Conservation (phyloP, 179 eudicot species). For the Spergularia azorica region DNA sequence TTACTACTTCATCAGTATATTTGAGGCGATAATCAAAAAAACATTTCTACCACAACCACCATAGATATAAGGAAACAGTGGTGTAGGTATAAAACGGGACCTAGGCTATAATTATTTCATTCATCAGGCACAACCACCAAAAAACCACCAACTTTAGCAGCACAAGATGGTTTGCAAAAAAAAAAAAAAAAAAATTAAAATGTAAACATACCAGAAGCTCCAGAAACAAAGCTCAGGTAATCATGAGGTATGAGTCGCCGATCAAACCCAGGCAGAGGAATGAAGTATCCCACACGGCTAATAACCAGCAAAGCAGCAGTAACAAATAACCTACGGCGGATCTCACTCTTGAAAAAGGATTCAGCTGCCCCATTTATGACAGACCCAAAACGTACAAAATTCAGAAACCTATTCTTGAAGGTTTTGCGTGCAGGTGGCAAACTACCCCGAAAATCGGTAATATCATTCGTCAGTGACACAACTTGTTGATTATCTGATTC, state of each 20-base stretch:
- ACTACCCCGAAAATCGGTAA: constrained; percentile 16
- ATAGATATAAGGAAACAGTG: background rate
- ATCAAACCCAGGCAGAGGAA: constrained; percentile 96
- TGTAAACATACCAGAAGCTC: constrained; percentile 71
- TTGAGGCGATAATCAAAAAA: background rate
- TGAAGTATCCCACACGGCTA: constrained; percentile 92
- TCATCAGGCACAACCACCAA: constrained; percentile 8
- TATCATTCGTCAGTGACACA: constrained; percentile 24
- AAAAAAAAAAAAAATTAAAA: background rate
- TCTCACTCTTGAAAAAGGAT: constrained; percentile 98
- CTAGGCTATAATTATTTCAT: background rate
- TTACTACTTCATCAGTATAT: background rate
- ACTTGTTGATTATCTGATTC: constrained; percentile 30
- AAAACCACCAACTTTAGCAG: background rate
- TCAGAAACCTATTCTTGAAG: constrained; percentile 70
- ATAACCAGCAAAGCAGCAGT: constrained; percentile 71
- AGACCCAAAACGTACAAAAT: constrained; percentile 68
- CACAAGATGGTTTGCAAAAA: background rate
- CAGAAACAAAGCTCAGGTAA: constrained; percentile 83
- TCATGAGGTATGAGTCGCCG: constrained; percentile 84
- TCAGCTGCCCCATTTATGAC: constrained; percentile 75
- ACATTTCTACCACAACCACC: background rate
- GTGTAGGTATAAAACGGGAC: background rate
- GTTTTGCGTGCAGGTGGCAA: constrained; percentile 36
- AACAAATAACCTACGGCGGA: constrained; percentile 86